These are phyloP conservation scores for Lactarius quietus DNA, from an alignment of 768 basidiomycete species.

Conservation along the genomic window DNA sequence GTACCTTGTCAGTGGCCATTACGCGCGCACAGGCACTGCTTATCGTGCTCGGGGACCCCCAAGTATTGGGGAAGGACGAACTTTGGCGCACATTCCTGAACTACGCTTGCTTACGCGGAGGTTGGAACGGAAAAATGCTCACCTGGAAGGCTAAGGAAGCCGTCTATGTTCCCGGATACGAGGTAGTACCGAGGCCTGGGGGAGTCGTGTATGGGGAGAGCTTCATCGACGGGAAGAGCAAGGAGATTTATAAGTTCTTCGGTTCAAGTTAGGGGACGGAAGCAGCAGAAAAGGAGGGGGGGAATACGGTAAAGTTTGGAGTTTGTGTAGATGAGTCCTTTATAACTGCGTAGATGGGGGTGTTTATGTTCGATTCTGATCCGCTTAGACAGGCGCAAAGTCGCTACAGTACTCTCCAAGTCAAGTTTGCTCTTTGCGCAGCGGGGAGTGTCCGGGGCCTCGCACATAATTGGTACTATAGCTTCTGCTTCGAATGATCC, in stretches of 20 bases:
- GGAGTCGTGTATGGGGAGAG: conserved; percentile 4
- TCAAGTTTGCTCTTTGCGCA: background rate
- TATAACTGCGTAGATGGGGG: background rate
- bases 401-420: background rate
- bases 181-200: background rate
- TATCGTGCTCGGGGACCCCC: conserved; percentile 56
- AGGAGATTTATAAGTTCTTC: background rate
- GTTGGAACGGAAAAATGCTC: conserved; percentile 51
- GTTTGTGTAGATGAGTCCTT: background rate
- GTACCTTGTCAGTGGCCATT: conserved; percentile 45
- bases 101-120: conserved; percentile 49
- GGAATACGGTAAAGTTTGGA: background rate
- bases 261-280: background rate
- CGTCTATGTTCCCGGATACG: background rate
- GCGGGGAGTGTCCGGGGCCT: background rate
- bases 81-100: conserved; percentile 61
- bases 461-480: background rate
- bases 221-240: conserved; percentile 11
- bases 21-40: conserved; percentile 60
- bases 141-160: conserved; percentile 44
- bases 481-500: background rate
- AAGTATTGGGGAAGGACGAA: conserved; percentile 57
- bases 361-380: background rate
- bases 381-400: background rate
- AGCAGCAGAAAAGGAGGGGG: background rate